A percentile compares a stretch with the other conserved stretches of the same genome.
Conservation (phyloP, 805 yeast species). For the Yamadazyma insecticola region DNA sequence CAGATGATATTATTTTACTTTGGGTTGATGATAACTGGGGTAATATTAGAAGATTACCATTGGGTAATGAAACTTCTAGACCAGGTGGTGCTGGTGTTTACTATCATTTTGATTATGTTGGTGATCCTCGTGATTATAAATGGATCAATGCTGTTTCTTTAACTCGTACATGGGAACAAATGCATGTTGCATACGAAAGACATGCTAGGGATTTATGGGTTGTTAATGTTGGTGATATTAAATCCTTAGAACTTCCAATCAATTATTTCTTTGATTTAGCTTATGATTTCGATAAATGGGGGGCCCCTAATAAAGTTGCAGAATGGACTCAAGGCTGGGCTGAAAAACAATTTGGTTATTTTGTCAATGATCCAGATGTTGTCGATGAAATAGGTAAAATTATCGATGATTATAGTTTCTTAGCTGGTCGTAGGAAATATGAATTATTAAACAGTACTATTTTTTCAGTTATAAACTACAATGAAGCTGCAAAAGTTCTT, state of each 20-base stretch:
- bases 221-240: constrained; percentile 22
- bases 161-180: constrained; percentile 20
- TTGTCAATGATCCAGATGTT: constrained; percentile 2
- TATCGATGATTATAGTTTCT: constrained; percentile 12
- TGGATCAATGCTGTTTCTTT: constrained; percentile 22
- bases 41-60: constrained; percentile 21
- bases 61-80: constrained; percentile 14
- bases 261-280: constrained; percentile 15
- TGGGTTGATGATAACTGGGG: constrained; percentile 27
- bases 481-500: constrained; percentile 12
- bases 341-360: constrained; percentile 9
- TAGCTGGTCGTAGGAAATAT: constrained; percentile 9
- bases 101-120: constrained; percentile 24
- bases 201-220: constrained; percentile 18
- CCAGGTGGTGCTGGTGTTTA: constrained; percentile 24
- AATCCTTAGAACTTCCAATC: constrained; percentile 20
- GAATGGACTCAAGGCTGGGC: constrained; percentile 12
- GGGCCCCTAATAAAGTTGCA: constrained; percentile 6
- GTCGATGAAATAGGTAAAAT: constrained; percentile 13
- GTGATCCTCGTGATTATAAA: constrained; percentile 22
- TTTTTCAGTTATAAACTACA: constrained; percentile 9
- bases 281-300: constrained; percentile 13
- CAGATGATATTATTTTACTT: constrained; percentile 17
- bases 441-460: constrained; percentile 12
- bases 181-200: constrained; percentile 16